Conservation (phyloP, 176 grass and related monocot genomes). For the Alopecurus myosuroides region DNA sequence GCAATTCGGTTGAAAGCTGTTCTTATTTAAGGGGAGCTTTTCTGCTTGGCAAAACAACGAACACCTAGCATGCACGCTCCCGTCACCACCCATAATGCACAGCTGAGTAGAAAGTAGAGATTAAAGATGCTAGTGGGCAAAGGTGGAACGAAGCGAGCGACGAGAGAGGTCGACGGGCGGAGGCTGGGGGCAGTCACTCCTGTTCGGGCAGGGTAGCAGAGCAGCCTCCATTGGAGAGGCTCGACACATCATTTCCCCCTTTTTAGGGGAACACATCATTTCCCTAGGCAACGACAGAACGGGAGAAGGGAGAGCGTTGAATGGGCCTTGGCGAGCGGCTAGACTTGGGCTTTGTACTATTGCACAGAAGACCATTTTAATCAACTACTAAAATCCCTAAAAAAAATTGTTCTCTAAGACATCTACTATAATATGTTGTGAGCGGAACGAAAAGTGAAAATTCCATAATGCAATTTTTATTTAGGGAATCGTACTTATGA, state of each 20-base stretch:
- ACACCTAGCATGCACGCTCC: not conserved
- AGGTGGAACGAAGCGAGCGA: not conserved
- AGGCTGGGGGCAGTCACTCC: not conserved
- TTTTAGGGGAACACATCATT: not conserved
- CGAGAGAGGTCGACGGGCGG: not conserved
- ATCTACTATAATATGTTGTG: not conserved
- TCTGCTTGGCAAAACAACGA: constrained; percentile 1
- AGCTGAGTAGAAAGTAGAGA: not conserved
- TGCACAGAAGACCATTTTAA: not conserved
- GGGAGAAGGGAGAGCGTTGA: not conserved
- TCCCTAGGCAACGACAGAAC: not conserved
- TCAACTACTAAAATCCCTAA: not conserved
- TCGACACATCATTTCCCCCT: not conserved
- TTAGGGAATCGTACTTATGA: not conserved
- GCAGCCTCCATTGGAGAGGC: not conserved
- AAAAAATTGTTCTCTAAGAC: not conserved
- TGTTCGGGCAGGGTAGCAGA: not conserved
- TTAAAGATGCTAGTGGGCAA: not conserved
- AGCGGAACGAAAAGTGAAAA: not conserved
- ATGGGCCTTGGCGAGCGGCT: not conserved
- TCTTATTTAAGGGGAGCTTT: not conserved
- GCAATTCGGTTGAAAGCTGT: not conserved
- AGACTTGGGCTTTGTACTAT: not conserved
- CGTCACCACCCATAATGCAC: not conserved
- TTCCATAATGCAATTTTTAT: not conserved